phyloP scores from a whole-genome alignment of 495 filamentous ascomycete genomes.

The Aspergillus avenaceus region DNA sequence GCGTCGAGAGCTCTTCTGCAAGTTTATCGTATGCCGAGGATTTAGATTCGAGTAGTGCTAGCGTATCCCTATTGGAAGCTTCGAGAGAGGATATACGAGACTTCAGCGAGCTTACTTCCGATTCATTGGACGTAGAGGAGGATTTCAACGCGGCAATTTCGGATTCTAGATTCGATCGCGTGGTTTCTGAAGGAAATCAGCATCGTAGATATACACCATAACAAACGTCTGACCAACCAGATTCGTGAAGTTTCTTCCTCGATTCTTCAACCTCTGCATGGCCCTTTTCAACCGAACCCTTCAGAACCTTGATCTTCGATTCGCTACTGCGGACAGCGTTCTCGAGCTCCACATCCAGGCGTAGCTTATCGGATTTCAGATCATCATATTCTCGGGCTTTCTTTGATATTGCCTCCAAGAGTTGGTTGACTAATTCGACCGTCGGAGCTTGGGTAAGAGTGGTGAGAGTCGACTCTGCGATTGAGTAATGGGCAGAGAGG shows the following conservation, averaged over 20 bases:
- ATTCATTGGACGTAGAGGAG: conserved; percentile 66
- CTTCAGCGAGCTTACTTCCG: conserved; percentile 71
- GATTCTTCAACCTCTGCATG: conserved; percentile 75
- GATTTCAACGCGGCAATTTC: conserved; percentile 79
- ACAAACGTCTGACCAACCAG: conserved; percentile 52
- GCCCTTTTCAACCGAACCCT: conserved; percentile 72
- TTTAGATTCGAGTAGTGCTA: conserved; percentile 85
- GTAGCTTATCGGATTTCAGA: conserved; percentile 76
- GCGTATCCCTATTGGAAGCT: conserved; percentile 82
- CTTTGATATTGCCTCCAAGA: conserved; percentile 62
- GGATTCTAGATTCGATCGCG: conserved; percentile 63
- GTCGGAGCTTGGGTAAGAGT: conserved; percentile 69
- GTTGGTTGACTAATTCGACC: conserved; percentile 63
- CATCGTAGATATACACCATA: conserved; percentile 14
- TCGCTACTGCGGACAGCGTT: conserved; percentile 78
- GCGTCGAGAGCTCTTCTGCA: conserved; percentile 76
- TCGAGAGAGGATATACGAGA: conserved; percentile 81
- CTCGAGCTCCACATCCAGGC: conserved; percentile 87
- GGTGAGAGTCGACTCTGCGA: conserved; percentile 64
- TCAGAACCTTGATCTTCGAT: conserved; percentile 73
- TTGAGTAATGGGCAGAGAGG: conserved; percentile 67
- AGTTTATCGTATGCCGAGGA: conserved; percentile 80
- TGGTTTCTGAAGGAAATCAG: conserved; percentile 59
- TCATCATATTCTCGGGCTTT: conserved; percentile 79
- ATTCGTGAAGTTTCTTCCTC: conserved; percentile 70